Evolutionary conservation across 768 basidiomycete genomes (phyloP).

Genomic region (Agrocybe chaxingu): DNA sequence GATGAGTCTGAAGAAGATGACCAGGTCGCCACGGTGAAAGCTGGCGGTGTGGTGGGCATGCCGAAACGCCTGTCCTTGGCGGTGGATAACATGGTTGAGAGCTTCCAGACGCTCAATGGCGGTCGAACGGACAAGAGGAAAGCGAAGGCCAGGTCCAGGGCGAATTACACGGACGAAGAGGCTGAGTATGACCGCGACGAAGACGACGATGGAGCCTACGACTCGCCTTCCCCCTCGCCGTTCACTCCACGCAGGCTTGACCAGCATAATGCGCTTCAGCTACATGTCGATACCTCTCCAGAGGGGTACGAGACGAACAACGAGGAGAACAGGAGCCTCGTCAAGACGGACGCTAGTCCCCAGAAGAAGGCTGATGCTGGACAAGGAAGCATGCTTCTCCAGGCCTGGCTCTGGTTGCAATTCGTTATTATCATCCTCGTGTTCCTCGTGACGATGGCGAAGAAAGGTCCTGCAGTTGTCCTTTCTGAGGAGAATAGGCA

Average conservation of each 20-base stretch:
- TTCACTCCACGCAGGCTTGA: not conserved
- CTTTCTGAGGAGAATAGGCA: constrained; percentile 23
- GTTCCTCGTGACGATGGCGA: constrained; percentile 81
- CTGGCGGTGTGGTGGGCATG: constrained; percentile 12
- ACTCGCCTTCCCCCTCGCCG: not conserved
- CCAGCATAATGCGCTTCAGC: constrained; percentile 2
- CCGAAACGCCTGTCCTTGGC: constrained; percentile 38
- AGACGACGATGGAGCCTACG: not conserved
- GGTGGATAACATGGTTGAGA: constrained; percentile 44
- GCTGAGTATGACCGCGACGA: not conserved
- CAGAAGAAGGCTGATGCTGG: not conserved
- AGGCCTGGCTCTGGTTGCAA: constrained; percentile 85
- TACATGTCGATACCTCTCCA: not conserved
- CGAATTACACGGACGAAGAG: not conserved
- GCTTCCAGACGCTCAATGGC: constrained; percentile 1
- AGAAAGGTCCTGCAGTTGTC: constrained; percentile 69
- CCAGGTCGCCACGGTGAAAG: not conserved
- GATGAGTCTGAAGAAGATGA: not conserved
- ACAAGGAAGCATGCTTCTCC: constrained; percentile 47
- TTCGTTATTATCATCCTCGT: constrained; percentile 71
- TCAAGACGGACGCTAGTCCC: constrained; percentile 4
- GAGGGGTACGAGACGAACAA: not conserved
- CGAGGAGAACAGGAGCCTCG: not conserved
- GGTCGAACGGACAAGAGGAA: not conserved
- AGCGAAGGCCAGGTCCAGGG: not conserved